Conservation (phyloP, 257 asterid species). For the Leptodermis oblonga region DNA sequence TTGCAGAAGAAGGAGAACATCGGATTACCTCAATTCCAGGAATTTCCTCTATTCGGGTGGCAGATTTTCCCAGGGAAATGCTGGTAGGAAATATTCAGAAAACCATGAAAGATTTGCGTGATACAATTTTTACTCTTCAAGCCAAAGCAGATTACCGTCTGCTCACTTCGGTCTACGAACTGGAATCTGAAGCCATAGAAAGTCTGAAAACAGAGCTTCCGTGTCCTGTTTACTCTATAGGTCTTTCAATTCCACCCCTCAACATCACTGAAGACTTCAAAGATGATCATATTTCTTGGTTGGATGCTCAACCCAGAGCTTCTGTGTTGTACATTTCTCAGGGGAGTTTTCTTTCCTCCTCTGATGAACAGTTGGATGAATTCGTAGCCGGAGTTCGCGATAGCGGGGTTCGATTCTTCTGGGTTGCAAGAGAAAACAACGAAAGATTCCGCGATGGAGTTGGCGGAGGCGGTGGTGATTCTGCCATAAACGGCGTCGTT, state of each 20-base stretch:
- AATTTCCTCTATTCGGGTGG: slow-evolving; percentile 32
- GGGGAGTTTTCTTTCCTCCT: slow-evolving; percentile 66
- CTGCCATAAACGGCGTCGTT: slow-evolving; percentile 30
- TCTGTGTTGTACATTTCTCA: slow-evolving; percentile 62
- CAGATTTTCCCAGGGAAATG: slow-evolving; percentile 38
- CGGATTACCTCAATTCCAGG: slow-evolving; percentile 51
- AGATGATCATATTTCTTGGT: slow-evolving; percentile 39
- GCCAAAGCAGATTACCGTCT: slow-evolving; percentile 38
- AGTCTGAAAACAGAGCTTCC: slow-evolving; percentile 36
- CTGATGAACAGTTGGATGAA: slow-evolving; percentile 46
- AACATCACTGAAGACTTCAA: slow-evolving; percentile 11
- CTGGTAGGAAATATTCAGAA: slow-evolving; percentile 16
- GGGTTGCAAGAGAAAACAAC: slow-evolving; percentile 45
- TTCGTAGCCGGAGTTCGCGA: slow-evolving; percentile 20
- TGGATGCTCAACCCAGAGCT: slow-evolving; percentile 52
- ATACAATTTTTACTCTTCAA: slow-evolving; percentile 15
- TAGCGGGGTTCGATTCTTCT: slow-evolving; percentile 43
- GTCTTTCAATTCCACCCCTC: slow-evolving; percentile 59
- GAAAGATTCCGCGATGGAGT: neutral
- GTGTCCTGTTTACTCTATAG: slow-evolving; percentile 51
- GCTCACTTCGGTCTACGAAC: slow-evolving; percentile 39
- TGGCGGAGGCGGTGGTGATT: slow-evolving; percentile 12
- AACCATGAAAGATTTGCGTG: slow-evolving; percentile 6
- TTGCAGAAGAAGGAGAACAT: slow-evolving; percentile 37
- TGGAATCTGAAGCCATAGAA: slow-evolving; percentile 44